phyloP scores from a whole-genome alignment of 2,329 filamentous ascomycete genomes.

The Beauveria scarabaeidicola region DNA sequence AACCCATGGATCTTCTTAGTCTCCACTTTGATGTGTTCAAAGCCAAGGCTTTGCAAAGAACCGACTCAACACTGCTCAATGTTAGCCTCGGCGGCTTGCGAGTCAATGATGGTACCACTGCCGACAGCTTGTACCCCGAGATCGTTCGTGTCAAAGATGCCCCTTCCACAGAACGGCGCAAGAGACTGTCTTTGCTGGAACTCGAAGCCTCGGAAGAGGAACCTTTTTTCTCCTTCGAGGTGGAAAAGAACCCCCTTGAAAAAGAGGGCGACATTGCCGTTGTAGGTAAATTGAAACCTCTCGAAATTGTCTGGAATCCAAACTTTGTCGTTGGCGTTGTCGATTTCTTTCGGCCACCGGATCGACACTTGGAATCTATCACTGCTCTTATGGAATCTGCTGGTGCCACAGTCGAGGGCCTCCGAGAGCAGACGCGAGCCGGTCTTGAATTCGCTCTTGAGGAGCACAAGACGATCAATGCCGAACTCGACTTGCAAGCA shows the following conservation, averaged over 20 bases:
- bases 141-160: conserved; percentile 94
- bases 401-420: conserved; percentile 87
- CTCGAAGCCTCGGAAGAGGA: conserved; percentile 49
- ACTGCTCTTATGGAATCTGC: conserved; percentile 91
- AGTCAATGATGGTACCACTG: conserved; percentile 91
- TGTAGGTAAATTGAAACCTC: conserved; percentile 83
- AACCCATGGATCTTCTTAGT: conserved; percentile 72
- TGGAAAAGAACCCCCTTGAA: conserved; percentile 93
- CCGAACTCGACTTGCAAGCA: conserved; percentile 88
- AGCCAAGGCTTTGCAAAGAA: conserved; percentile 79
- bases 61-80: conserved; percentile 83
- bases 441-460: conserved; percentile 93
- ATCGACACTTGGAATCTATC: conserved; percentile 97
- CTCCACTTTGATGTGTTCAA: conserved; percentile 92
- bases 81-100: conserved; percentile 86
- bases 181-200: conserved; percentile 44
- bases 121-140: conserved; percentile 83
- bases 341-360: conserved; percentile 93
- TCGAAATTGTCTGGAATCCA: conserved; percentile 97
- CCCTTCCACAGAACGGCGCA: conserved; percentile 39
- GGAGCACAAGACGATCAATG: conserved; percentile 97
- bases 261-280: conserved; percentile 85
- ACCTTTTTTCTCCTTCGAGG: conserved; percentile 83
- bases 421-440: conserved; percentile 90
- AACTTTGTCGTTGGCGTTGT: conserved; percentile 83